These are phyloP conservation scores for Tetradesmus obliquus DNA, from an alignment of 139 green algal genomes.

Conservation along the genomic window DNA sequence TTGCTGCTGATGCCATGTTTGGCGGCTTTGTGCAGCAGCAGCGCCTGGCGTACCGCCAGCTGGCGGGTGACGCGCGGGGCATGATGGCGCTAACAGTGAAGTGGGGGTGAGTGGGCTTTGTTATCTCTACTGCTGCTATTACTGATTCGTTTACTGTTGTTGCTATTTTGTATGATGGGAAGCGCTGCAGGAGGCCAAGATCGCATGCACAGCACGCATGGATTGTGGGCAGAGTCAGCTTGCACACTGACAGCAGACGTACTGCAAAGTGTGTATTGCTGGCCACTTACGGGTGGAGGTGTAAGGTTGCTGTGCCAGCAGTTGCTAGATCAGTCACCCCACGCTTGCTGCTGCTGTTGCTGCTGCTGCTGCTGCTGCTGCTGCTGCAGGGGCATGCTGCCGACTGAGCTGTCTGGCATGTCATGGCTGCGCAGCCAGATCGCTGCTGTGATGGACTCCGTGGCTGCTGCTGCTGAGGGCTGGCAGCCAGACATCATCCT, in stretches of 20 bases:
- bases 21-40: conserved; percentile 16
- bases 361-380: conserved; percentile 6
- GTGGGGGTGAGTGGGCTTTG: conserved; percentile 29
- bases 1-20: conserved; percentile 39
- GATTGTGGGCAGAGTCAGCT: too few relatives aligned
- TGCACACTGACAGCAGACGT: too few relatives aligned
- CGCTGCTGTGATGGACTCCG: conserved; percentile 21
- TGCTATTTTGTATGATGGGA: not conserved
- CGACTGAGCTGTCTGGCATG: conserved; percentile 27
- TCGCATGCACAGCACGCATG: too few relatives aligned
- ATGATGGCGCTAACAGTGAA: conserved; percentile 47
- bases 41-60: not conserved
- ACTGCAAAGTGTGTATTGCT: too few relatives aligned
- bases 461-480: conserved; percentile 1
- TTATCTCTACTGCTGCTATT: not conserved
- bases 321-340: not conserved
- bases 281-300: too few relatives aligned
- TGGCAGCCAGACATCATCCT: conserved; percentile 40
- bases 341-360: not conserved
- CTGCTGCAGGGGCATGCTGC: conserved; percentile 39
- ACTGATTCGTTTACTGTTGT: conserved; percentile 1
- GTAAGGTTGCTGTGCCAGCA: too few relatives aligned
- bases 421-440: conserved; percentile 37
- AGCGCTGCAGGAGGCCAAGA: too few relatives aligned
- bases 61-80: not conserved